Base-by-base conservation (phyloP, 306 rosid species). In the Acacia acuminata region DNA sequence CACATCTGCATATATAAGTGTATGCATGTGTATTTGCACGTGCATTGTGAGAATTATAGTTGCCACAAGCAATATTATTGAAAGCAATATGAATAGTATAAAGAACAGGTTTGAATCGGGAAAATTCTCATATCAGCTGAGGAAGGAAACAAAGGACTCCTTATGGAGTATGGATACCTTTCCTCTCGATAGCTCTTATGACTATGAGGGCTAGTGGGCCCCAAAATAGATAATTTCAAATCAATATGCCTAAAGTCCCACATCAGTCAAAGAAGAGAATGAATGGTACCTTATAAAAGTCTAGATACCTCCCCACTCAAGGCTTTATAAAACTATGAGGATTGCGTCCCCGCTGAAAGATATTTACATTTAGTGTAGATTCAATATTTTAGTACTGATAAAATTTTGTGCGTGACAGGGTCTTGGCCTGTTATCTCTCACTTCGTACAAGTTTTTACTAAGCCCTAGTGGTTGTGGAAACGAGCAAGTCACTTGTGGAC, bases 391-490 rank as follows among this genome's bases (percentile, higher is more conserved):
- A 27, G 14, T 63, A 4, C 40, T 43, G 43, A 56, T 83, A 6
- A n/a, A 42, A 3, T 42, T 38, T 5, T 69, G 1, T 79, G 3
- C 20, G 8, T 60, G 45, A 71, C 88, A 94, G 98, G 98, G 98
- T 13, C 75, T 90, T 75, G 85, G 82, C n/a, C 83, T 85, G 44
- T 77, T 94, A 16, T 94, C 98, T 19, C 50, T 92, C 45, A 72
- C 92, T 22, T 71, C 98, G 5, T 85, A 88, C 86, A 0, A 88
- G 13, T 84, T 92, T 88, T 79, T 94, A 40, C 76, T 92, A 60
- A 77, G 69, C 73, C 98, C 98, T 2, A 87, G 60, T 8, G 94
- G 97, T 8, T 94, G 97, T 42, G 98, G 98, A 0, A 80, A 79
- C 48, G 85, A 84, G 70, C 47, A 89, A 8, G 58, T 87, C 16